phyloP scores from a whole-genome alignment of 352 stramenopile genomes.

The Globisporangium heterothallicum region DNA sequence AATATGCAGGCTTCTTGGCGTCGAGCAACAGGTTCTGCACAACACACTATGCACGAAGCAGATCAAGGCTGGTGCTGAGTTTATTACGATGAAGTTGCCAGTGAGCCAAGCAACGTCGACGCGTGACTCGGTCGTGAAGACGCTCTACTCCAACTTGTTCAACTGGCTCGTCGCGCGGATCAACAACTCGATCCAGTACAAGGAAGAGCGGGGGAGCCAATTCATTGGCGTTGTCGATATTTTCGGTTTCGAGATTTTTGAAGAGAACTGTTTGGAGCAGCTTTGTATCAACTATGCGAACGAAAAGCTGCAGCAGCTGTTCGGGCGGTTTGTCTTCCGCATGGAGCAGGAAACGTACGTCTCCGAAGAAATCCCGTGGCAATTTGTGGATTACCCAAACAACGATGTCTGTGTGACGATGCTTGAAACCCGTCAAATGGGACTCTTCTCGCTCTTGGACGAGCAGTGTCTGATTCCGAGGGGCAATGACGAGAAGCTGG shows the following conservation, averaged over 20 bases:
- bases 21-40: slow-evolving; percentile 49
- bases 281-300: slow-evolving; percentile 89
- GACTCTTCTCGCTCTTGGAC: slow-evolving; percentile 79
- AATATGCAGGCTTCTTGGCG: slow-evolving; percentile 75
- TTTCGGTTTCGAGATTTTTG: slow-evolving; percentile 89
- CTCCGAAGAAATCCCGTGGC: slow-evolving; percentile 82
- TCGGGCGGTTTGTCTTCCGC: slow-evolving; percentile 75
- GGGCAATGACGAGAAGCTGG: slow-evolving; percentile 78
- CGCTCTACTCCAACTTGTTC: slow-evolving; percentile 87
- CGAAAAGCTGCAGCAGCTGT: slow-evolving; percentile 85
- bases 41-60: slow-evolving; percentile 71
- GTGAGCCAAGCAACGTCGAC: slow-evolving; percentile 67
- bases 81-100: slow-evolving; percentile 63
- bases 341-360: slow-evolving; percentile 86
- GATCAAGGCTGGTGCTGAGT: slow-evolving; percentile 74
- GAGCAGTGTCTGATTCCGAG: slow-evolving; percentile 83
- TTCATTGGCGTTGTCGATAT: slow-evolving; percentile 91
- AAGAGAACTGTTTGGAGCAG: slow-evolving; percentile 90
- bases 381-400: slow-evolving; percentile 86
- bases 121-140: slow-evolving; percentile 84
- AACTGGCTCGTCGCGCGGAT: slow-evolving; percentile 94
- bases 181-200: slow-evolving; percentile 89
- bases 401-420: slow-evolving; percentile 79
- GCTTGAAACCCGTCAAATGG: slow-evolving; percentile 68
- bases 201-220: slow-evolving; percentile 51